phyloP scores from a whole-genome alignment of 768 basidiomycete species.

The Botryobasidium botryosum region DNA sequence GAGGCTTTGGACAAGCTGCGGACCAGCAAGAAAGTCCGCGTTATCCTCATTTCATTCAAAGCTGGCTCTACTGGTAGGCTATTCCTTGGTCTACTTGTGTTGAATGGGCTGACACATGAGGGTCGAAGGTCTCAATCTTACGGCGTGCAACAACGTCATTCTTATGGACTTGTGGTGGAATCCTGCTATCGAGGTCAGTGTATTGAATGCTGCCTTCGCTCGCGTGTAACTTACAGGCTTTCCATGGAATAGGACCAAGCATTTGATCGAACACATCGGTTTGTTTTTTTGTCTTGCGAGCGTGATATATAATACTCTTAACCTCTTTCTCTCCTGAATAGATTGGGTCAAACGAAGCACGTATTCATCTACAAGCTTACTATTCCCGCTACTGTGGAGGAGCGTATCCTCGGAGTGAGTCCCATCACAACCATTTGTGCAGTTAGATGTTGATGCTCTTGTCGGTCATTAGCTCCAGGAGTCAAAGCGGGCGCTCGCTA shows the following conservation, averaged over 20 bases:
- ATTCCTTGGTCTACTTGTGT: not conserved
- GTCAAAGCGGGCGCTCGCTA: constrained; percentile 72
- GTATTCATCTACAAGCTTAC: constrained; percentile 85
- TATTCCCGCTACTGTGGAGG: constrained; percentile 72
- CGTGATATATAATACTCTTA: no score
- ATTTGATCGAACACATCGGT: constrained; percentile 76
- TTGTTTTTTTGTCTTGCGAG: constrained; percentile 8
- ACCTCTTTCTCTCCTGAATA: no score
- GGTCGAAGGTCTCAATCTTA: constrained; percentile 62
- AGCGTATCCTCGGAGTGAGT: constrained; percentile 57
- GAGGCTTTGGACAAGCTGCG: constrained; percentile 57
- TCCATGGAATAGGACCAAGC: constrained; percentile 54
- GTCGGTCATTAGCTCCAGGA: constrained; percentile 50
- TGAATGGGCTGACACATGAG: constrained; percentile 6
- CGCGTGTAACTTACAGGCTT: constrained; percentile 7
- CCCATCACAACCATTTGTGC: not conserved
- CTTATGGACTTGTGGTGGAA: constrained; percentile 94
- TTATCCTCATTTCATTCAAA: constrained; percentile 93
- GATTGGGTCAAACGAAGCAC: constrained; percentile 66
- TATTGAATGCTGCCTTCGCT: constrained; percentile 4
- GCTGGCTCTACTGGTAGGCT: constrained; percentile 73
- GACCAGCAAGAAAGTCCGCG: constrained; percentile 34
- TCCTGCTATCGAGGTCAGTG: constrained; percentile 59
- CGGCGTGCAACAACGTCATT: constrained; percentile 87
- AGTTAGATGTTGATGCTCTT: not conserved